Conservation (phyloP, 768 basidiomycete species). For the Kockovaella imperatae region DNA sequence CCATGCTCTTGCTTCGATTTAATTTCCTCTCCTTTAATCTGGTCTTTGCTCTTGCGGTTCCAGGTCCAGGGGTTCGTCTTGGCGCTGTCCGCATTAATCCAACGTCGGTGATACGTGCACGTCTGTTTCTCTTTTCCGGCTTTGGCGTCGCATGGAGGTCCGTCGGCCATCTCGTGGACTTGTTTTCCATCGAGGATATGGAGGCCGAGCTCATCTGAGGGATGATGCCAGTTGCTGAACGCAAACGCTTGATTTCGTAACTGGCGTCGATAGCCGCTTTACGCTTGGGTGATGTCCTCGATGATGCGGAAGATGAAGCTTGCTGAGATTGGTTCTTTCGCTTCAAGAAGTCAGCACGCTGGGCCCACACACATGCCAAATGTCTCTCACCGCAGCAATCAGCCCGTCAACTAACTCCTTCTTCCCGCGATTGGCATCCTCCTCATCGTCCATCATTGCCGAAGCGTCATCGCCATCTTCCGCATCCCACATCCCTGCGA, state of each 20-base stretch:
- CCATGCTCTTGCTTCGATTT: slow-evolving; percentile 13
- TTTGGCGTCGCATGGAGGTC: slow-evolving; percentile 24
- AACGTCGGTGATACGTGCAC: not conserved
- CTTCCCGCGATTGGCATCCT: slow-evolving; percentile 31
- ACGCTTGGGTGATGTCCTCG: slow-evolving; percentile 5
- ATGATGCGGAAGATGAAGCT: slow-evolving; percentile 7
- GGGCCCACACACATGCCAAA: no score
- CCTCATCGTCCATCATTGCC: slow-evolving; percentile 15
- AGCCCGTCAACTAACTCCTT: slow-evolving; percentile 41
- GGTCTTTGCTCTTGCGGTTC: not conserved
- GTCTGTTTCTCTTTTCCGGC: slow-evolving; percentile 5
- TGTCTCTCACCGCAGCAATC: slow-evolving; percentile 29
- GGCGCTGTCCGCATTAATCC: slow-evolving; percentile 8
- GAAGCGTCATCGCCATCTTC: slow-evolving; percentile 16
- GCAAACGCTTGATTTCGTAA: slow-evolving; percentile 9
- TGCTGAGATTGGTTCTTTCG: not conserved
- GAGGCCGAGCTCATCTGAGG: slow-evolving; percentile 8
- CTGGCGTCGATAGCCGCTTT: slow-evolving; percentile 10
- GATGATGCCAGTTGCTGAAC: not conserved
- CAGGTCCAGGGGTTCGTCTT: not conserved
- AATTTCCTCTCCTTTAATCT: slow-evolving; percentile 1
- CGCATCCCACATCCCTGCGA: slow-evolving; percentile 38
- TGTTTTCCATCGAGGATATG: not conserved
- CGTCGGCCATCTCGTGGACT: not conserved
- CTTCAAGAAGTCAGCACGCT: not conserved